Evolutionary conservation across 2,329 filamentous ascomycete genomes (phyloP), one percentile per base, ranked within the genome.

Genomic region (Zelopaecilomyces penicillatus): DNA sequence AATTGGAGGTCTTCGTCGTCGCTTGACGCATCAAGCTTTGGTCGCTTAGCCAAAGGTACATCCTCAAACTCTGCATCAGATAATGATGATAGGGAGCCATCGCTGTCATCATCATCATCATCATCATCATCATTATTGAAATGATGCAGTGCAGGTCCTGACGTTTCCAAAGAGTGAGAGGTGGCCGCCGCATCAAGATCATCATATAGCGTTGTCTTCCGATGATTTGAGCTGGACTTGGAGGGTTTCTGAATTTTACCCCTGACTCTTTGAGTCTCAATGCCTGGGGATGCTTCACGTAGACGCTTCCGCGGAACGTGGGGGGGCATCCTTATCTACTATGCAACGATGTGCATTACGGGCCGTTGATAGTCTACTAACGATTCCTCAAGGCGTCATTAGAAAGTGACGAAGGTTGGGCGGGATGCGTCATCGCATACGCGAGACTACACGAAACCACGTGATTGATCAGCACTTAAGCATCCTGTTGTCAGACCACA

Each of bases 271-370:
- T 40, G 59, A 30, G 44, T 37, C 28, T 54, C 47, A 36, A 54
- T 51, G 36, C 56, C 57, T 19, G 55, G 55, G 0, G 73, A 65
- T 2, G 77, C 61, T 12, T 58, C 75, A 48, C 73, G 76, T 52
- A 79, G 55, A 49, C 82, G 76, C 65, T 88, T 89, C 54, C 81
- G 79, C 40, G 81, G 73, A 11, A 86, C 71, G 52, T 76, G 67
- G 27, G 84, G 83, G 56, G 84, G 82, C 83, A 88, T 88, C 27
- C 46, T 41, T 44, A 37, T 38, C 10, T 9, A 30, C 19, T 19
- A 27, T 29, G 37, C 30, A 9, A 37, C n/a, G 36, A 29, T 19
- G 39, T 35, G 46, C 53, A 55, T 55, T 43, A 41, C 48, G 46
- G 32, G 11, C 35, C 27, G 32, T 19, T 19, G 19, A 19, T 19